Conservation (phyloP, 73 alveolate genomes). For the Diophrys appendiculata region DNA sequence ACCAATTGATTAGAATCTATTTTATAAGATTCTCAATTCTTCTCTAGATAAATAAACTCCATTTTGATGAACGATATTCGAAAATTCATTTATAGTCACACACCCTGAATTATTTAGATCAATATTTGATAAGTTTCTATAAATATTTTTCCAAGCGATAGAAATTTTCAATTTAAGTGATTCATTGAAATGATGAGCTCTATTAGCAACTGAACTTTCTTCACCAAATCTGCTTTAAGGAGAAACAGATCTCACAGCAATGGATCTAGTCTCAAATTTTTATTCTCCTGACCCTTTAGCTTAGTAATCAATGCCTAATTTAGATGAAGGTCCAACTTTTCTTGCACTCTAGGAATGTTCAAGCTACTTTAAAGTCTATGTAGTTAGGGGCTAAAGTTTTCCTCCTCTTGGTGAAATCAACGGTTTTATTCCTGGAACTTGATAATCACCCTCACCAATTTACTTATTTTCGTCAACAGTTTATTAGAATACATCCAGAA, state of each 20-base stretch:
- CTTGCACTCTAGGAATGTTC: neutral
- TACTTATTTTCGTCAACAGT: neutral
- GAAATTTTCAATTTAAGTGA: conserved; percentile 22
- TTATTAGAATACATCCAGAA: neutral
- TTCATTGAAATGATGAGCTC: conserved; percentile 15
- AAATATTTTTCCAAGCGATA: conserved; percentile 34
- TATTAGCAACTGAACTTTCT: neutral
- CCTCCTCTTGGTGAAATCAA: neutral
- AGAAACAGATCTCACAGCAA: neutral
- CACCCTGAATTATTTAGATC: conserved; percentile 23
- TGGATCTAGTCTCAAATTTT: neutral
- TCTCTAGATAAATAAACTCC: conserved; percentile 45
- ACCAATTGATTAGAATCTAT: neutral
- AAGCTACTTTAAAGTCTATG: neutral
- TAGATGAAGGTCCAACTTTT: neutral
- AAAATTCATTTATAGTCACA: conserved; percentile 12
- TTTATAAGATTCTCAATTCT: conserved; percentile 17
- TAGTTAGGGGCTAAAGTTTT: neutral
- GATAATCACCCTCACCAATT: neutral
- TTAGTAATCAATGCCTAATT: neutral
- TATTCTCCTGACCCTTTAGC: neutral
- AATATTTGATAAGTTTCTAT: conserved; percentile 15
- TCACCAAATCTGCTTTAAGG: neutral
- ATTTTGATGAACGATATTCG: conserved; percentile 19
- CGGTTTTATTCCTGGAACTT: too few species aligned